Base-by-base conservation (phyloP, 768 basidiomycete genomes). In the Rhizopogon vesiculosus region DNA sequence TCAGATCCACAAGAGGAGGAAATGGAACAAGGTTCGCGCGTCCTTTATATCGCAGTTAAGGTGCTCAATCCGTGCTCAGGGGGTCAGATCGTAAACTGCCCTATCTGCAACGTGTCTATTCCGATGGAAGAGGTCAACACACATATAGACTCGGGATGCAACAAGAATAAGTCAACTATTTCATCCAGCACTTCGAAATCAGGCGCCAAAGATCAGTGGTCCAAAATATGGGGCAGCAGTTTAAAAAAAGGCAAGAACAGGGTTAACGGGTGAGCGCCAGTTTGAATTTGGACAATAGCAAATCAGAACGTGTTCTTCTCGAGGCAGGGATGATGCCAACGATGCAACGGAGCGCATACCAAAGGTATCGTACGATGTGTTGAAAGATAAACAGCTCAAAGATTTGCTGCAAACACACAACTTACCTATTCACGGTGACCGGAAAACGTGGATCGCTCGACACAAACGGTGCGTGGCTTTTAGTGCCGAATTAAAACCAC, bases 331-430 rank as follows among this genome's bases (percentile, higher is more conserved):
- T 18, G 58, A 54, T 42, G 28, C 58, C 56, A 75, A 76, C 45
- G 76, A 74, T 29, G 65, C 73, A 2, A 60, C 73, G 42, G 69
- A 66, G 41, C 79, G 76, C 1, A 69, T 89, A 41, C 86, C 88
- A 3, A 86, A 86, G 61, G 78, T 78, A 22, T 79, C 85, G 0
- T 90, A 90, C 61, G 76, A 76, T 12, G 80, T 81, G 10, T 68
- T 89, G 48, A 87, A 83, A 62, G 85, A 86, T 49, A 80, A 75
- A 62, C 75, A 78, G 40, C 62, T 90, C 16, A 80, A 76, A 58
- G 83, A 84, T 12, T 76, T 84, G 61, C 72, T 90, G 10, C 48
- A 59, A 1, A 76, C 82, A 51, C 76, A 83, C 50, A 76, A 69
- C 9, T 67, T 90, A 18, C 71, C 81, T 1, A 66, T 75, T 1